These are phyloP conservation scores for Ambrosia trifida DNA, from an alignment of 129 eudicot genomes.

Conservation along the genomic window DNA sequence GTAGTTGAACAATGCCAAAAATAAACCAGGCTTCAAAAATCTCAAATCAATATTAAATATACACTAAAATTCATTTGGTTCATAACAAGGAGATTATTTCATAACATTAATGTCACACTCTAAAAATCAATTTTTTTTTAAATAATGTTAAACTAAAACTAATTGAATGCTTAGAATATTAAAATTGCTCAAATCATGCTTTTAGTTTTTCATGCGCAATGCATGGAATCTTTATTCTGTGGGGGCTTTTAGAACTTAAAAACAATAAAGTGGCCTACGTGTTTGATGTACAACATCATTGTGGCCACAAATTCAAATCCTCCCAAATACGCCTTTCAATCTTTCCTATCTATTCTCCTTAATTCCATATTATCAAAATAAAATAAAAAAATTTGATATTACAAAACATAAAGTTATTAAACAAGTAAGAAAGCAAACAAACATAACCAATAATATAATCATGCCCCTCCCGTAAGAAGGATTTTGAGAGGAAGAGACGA, in stretches of 20 bases:
- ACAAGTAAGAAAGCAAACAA: background rate
- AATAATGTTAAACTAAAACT: background rate
- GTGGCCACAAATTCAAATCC: slow-evolving; percentile 30
- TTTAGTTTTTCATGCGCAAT: slow-evolving; percentile 40
- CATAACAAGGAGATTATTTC: too few relatives aligned
- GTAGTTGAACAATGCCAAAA: too few relatives aligned
- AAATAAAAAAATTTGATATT: background rate
- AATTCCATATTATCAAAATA: slow-evolving; percentile 3
- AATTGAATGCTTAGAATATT: slow-evolving; percentile 14
- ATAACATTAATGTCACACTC: background rate
- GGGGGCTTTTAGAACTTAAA: slow-evolving; percentile 24
- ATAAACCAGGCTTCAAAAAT: too few relatives aligned
- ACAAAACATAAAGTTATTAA: background rate
- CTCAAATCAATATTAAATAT: too few relatives aligned
- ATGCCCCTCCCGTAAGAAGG: too few relatives aligned
- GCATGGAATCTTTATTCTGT: slow-evolving; percentile 33
- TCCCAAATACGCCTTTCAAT: slow-evolving; percentile 29
- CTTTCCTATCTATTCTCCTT: slow-evolving; percentile 29
- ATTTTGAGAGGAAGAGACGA: too few relatives aligned
- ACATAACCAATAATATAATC: too few relatives aligned
- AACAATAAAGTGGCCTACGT: slow-evolving; percentile 25
- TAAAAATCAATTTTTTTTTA: background rate
- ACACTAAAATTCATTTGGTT: too few relatives aligned
- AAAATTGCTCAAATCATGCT: slow-evolving; percentile 31
- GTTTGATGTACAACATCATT: slow-evolving; percentile 41